A percentile compares a stretch with the other conserved stretches of the same genome.
phyloP scores from a whole-genome alignment of 2,329 filamentous ascomycete species.

The Colletotrichum shisoi region DNA sequence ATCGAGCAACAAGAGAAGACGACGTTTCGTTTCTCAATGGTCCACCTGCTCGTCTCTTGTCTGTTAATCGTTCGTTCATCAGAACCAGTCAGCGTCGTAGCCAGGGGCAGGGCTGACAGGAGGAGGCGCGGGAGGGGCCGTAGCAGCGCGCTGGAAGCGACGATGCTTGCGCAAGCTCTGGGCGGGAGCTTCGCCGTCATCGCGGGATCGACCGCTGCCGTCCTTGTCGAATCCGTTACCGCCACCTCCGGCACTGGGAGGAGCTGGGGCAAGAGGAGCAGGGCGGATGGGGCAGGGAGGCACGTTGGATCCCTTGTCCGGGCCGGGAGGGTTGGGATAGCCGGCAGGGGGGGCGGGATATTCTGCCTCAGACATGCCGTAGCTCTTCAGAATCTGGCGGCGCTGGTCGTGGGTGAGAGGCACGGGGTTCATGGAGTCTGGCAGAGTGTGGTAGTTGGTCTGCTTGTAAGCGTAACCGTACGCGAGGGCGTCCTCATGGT shows the following conservation, averaged over 20 bases:
- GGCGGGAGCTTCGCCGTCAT: neutral
- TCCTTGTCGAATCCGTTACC: neutral
- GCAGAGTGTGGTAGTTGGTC: conserved; percentile 16
- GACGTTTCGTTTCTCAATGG: neutral
- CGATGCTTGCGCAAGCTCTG: conserved; percentile 32
- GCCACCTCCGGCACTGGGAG: neutral
- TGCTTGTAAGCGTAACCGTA: conserved; percentile 29
- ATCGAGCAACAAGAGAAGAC: no score
- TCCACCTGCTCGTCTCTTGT: neutral
- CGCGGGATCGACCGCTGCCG: no score
- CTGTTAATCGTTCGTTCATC: neutral
- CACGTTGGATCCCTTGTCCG: conserved; percentile 1
- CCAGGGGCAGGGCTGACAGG: conserved; percentile 28
- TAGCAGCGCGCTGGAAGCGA: conserved; percentile 32
- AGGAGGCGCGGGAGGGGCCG: conserved; percentile 22
- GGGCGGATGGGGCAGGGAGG: conserved; percentile 31
- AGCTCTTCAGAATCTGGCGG: conserved; percentile 11
- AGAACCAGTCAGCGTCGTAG: conserved; percentile 36
- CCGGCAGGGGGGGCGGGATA: conserved; percentile 24
- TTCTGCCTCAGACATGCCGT: conserved; percentile 28
- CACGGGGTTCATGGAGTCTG: conserved; percentile 15
- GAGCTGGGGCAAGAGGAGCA: conserved; percentile 2
- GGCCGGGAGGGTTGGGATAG: conserved; percentile 28
- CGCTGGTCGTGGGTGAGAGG: conserved; percentile 26
- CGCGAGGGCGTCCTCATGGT: conserved; percentile 29